A percentile compares a stretch with the other conserved stretches of the same genome.
Conservation (phyloP, 495 filamentous ascomycete genomes). For the Usnea hakonensis region DNA sequence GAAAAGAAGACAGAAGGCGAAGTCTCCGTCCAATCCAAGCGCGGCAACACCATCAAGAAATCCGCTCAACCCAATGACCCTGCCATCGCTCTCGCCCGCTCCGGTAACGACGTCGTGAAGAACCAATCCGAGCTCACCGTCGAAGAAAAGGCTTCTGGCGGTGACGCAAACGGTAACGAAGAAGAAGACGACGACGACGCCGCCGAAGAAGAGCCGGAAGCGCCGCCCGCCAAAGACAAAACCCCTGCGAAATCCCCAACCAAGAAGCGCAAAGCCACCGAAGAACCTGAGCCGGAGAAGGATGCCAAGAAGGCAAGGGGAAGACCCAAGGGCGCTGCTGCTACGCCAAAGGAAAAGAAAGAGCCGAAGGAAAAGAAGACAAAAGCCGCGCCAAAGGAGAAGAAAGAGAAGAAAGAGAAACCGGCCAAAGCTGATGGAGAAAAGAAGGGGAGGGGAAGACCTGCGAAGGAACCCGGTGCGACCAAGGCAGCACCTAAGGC, state of each 20-base stretch:
- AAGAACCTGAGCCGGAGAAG: conserved; percentile 29
- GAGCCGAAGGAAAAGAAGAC: conserved; percentile 25
- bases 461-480: conserved; percentile 10
- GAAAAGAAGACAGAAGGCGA: conserved; percentile 52
- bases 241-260: conserved; percentile 6
- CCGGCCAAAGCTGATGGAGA: conserved; percentile 19
- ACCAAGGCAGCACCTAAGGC: conserved; percentile 4
- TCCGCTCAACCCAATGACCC: conserved; percentile 50
- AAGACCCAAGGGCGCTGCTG: conserved; percentile 32
- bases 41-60: conserved; percentile 55
- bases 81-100: conserved; percentile 46
- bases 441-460: conserved; percentile 19
- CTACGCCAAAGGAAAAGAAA: conserved; percentile 27
- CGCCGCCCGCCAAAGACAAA: conserved; percentile 11
- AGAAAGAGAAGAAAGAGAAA: conserved; percentile 23
- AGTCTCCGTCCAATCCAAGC: conserved; percentile 49
- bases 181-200: conserved; percentile 21
- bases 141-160: conserved; percentile 32
- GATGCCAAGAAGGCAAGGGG: conserved; percentile 32
- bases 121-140: conserved; percentile 45
- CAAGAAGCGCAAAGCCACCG: conserved; percentile 16
- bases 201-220: conserved; percentile 17
- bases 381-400: conserved; percentile 15
- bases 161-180: conserved; percentile 20
- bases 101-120: conserved; percentile 60